These are phyloP conservation scores for apple (Malus domestica) DNA, from an alignment of 306 rosid species.

Conservation along the genomic window DNA sequence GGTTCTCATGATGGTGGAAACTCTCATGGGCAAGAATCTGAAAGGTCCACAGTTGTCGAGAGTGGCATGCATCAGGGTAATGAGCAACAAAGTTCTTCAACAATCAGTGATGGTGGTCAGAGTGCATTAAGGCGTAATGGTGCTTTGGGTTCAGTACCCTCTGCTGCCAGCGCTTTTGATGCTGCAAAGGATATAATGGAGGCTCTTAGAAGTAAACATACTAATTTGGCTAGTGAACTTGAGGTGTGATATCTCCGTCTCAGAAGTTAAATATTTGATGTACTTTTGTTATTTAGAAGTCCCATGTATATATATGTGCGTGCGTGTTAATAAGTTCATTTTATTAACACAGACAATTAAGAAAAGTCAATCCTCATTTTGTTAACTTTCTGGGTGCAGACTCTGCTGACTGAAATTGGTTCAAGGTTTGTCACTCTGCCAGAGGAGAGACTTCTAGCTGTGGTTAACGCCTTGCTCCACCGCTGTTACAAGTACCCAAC, in stretches of 20 bases:
- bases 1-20: constrained; percentile 88
- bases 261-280: neutral
- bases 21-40: constrained; percentile 87
- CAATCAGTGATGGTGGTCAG: constrained; percentile 71
- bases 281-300: neutral
- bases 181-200: constrained; percentile 99
- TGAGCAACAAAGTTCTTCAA: constrained; percentile 87
- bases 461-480: constrained; percentile 95
- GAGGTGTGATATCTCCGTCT: constrained; percentile 48
- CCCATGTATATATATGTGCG: neutral
- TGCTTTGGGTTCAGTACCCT: constrained; percentile 82
- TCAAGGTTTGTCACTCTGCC: constrained; percentile 97
- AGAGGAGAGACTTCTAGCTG: constrained; percentile 98
- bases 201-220: constrained; percentile 96
- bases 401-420: constrained; percentile 93
- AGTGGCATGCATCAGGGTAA: constrained; percentile 64
- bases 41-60: constrained; percentile 80
- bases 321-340: neutral
- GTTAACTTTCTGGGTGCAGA: constrained; percentile 33
- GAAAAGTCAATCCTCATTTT: constrained; percentile 4
- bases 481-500: constrained; percentile 99
- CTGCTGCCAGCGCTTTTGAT: constrained; percentile 98
- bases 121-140: constrained; percentile 78
- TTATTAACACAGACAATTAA: neutral
- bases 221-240: constrained; percentile 95